These are phyloP conservation scores for Trebouxiophyceae sp. DNA, from an alignment of 163 green algal genomes.

Conservation along the genomic window DNA sequence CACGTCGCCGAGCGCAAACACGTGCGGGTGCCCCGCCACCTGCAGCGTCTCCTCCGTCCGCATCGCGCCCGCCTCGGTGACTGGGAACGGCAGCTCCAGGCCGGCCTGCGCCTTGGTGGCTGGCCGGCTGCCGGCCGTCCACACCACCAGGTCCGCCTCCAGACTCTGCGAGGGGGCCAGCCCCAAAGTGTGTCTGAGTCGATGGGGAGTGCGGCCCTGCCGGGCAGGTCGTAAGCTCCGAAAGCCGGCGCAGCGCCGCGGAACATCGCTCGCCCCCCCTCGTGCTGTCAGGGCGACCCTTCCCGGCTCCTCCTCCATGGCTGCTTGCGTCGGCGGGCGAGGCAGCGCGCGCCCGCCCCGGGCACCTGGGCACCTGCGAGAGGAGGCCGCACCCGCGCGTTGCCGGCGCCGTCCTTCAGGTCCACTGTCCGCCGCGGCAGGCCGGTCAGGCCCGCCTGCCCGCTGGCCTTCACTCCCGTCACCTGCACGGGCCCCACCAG, in stretches of 20 bases:
- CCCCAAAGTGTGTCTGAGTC: background rate
- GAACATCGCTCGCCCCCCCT: no score
- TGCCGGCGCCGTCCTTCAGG: slow-evolving; percentile 7
- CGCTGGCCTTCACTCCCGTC: slow-evolving; percentile 9
- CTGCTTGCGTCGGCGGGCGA: no score
- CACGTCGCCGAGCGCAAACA: slow-evolving; percentile 92
- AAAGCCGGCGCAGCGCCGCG: no score
- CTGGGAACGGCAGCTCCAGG: slow-evolving; percentile 56
- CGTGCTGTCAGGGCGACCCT: no score
- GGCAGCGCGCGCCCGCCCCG: no score
- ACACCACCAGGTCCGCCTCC: slow-evolving; percentile 76
- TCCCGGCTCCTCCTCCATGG: background rate
- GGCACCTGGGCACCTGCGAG: no score
- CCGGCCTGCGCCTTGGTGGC: slow-evolving; percentile 9
- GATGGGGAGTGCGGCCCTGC: no score
- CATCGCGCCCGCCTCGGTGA: slow-evolving; percentile 27
- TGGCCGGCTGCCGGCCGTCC: slow-evolving; percentile 74
- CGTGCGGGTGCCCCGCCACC: slow-evolving; percentile 49
- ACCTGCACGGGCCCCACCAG: no score
- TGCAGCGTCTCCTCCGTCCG: slow-evolving; percentile 68
- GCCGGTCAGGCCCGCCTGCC: background rate
- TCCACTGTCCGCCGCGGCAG: slow-evolving; percentile 23
- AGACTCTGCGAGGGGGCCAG: slow-evolving; percentile 12
- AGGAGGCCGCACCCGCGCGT: background rate
- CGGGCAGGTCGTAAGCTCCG: no score